Percentiles rank a stretch among this genome's conserved stretches.
Conservation (phyloP, 306 rosid species). For the Prunus mira region DNA sequence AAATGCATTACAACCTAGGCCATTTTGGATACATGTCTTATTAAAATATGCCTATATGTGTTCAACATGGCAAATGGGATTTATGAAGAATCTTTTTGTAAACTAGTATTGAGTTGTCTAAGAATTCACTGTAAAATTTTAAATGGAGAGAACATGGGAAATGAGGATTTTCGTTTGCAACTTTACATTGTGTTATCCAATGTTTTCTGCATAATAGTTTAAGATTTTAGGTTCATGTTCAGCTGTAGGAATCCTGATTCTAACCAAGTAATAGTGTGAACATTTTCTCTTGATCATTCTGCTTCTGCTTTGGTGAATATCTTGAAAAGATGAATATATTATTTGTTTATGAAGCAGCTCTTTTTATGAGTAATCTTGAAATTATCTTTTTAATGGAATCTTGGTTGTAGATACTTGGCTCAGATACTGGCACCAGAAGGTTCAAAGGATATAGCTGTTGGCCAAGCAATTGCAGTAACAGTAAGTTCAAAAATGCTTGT, state of each 20-base stretch:
- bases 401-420: slow-evolving; percentile 71
- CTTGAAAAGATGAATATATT: neutral
- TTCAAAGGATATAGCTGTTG: slow-evolving; percentile 88
- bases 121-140: neutral
- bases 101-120: neutral
- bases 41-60: neutral
- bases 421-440: slow-evolving; percentile 85
- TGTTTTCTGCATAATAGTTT: slow-evolving; percentile 1
- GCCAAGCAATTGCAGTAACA: slow-evolving; percentile 92
- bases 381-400: slow-evolving; percentile 7
- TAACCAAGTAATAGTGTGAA: neutral
- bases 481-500: slow-evolving; percentile 53
- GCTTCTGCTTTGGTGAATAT: neutral
- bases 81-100: neutral
- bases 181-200: slow-evolving; percentile 10
- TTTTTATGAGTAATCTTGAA: slow-evolving; percentile 11
- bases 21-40: neutral
- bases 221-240: neutral
- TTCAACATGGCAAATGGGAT: neutral
- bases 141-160: neutral
- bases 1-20: neutral
- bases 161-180: neutral
- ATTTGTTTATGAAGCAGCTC: slow-evolving; percentile 8
- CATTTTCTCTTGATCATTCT: neutral
- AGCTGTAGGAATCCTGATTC: neutral